Evolutionary conservation across 1,284 basidiomycete genomes (phyloP), one percentile per base, ranked within the genome.

Genomic region (Peniophora sp.): DNA sequence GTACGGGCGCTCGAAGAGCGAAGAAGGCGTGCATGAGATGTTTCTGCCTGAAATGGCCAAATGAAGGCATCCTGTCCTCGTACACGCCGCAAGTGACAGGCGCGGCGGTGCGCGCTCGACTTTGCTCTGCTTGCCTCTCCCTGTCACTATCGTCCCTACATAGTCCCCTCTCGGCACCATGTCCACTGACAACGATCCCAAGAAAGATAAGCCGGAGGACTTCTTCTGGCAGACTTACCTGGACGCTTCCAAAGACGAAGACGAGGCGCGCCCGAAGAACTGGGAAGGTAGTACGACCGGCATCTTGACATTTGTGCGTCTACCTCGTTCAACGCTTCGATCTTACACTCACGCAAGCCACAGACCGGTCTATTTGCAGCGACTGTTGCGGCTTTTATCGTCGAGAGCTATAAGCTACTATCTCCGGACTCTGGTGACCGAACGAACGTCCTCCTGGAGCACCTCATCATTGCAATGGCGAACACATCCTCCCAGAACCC

Each of bases 321-420:
- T 10, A 8, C 22, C 44, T 20, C 22, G 20, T 23, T 14, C 44
- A 9, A 22, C 10, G 24, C 14, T 10, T 20, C 6, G n/a, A 8
- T 20, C 24, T 24, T 10, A 24, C 45, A 3, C 41, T 44, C 19
- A 24, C 11, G 19, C 22, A 41, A 44, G n/a, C 35, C 25, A 3
- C 48, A 51, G 54, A 51, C 73, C 44, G 74, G 73, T 61, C 63
- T 75, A 2, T 75, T 77, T 53, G 74, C 74, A 24, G 71, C 69
- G 2, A 71, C 69, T 35, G 59, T 74, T 35, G 74, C 74, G 2
- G 64, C 71, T 2, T 74, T 77, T 55, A 64, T 74, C 48, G 62
- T 74, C 10, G 67, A 75, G 53, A 70, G 69, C 53, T 72, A 72
- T 55, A 63, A 65, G 49, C 62, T 57, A 6, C 65, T 76, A 9